phyloP scores from a whole-genome alignment of 495 filamentous ascomycete species.

The Rhypophila decipiens region DNA sequence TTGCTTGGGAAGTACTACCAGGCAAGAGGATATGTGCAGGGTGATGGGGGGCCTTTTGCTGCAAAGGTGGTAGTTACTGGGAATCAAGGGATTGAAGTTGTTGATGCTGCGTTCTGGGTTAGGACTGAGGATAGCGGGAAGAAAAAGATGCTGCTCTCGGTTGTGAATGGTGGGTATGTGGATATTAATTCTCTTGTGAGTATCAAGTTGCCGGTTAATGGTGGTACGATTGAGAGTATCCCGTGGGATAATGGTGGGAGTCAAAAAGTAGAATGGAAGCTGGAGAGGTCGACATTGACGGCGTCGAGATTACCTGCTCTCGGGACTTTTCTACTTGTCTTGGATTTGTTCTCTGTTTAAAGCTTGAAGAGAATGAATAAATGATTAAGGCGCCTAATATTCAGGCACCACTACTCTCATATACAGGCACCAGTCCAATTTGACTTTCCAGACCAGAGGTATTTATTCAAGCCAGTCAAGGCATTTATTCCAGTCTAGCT shows the following conservation, averaged over 20 bases:
- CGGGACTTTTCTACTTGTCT: constrained; percentile 18
- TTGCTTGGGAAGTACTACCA: constrained; percentile 23
- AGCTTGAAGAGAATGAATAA: too few relatives aligned
- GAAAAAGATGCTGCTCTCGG: constrained; percentile 36
- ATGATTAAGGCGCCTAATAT: too few relatives aligned
- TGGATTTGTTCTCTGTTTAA: constrained; percentile 7
- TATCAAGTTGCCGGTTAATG: constrained; percentile 14
- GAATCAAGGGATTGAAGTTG: constrained; percentile 7
- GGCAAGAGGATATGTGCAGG: neutral
- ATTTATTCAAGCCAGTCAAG: too few relatives aligned
- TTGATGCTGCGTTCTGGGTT: constrained; percentile 43
- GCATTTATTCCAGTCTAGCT: too few relatives aligned
- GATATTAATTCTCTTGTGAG: constrained; percentile 16
- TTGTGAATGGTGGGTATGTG: constrained; percentile 37
- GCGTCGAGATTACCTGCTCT: constrained; percentile 16
- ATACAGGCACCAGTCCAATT: too few relatives aligned
- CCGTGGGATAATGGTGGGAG: constrained; percentile 19
- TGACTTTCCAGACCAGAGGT: too few relatives aligned
- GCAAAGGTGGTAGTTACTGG: neutral
- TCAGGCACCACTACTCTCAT: too few relatives aligned
- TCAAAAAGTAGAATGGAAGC: constrained; percentile 10
- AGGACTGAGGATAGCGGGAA: constrained; percentile 9
- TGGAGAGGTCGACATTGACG: constrained; percentile 14
- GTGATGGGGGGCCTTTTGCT: constrained; percentile 13
- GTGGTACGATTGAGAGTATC: constrained; percentile 10